Percentiles rank a stretch among this genome's conserved stretches.
Evolutionary conservation across 371 early-diverging fungal species (phyloP).

Genomic region (Rhizopus delemar): DNA sequence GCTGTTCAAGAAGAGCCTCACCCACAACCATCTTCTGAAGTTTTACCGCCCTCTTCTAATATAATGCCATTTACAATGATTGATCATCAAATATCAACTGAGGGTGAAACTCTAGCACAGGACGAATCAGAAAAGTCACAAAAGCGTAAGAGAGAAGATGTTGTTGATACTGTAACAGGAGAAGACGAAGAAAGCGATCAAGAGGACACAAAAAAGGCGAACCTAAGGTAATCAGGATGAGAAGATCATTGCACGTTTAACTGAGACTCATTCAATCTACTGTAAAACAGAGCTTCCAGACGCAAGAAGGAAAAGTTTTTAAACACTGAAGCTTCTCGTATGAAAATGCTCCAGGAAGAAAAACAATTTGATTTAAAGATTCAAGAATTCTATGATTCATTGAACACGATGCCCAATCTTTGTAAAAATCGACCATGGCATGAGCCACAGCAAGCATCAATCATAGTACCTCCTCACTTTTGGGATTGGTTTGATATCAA

Average conservation of each 20-base stretch:
- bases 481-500: slow-evolving; percentile 51
- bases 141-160: slow-evolving; percentile 16
- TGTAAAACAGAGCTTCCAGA: slow-evolving; percentile 54
- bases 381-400: slow-evolving; percentile 37
- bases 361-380: slow-evolving; percentile 32
- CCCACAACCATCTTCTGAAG: too few species aligned
- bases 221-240: background rate
- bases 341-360: slow-evolving; percentile 59
- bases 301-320: slow-evolving; percentile 59
- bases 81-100: background rate
- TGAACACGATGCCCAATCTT: slow-evolving; percentile 13
- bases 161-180: slow-evolving; percentile 7
- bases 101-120: background rate
- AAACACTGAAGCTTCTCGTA: slow-evolving; percentile 54
- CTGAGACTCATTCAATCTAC: background rate
- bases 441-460: background rate
- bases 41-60: too few species aligned
- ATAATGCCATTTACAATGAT: background rate
- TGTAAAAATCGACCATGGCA: slow-evolving; percentile 17
- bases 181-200: slow-evolving; percentile 11
- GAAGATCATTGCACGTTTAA: background rate
- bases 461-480: slow-evolving; percentile 8
- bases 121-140: background rate
- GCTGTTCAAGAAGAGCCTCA: too few species aligned
- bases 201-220: slow-evolving; percentile 12